Evolutionary conservation across 2,329 filamentous ascomycete species (phyloP), one percentile per base, ranked within the genome.

Genomic region (Thyridium curvatum): DNA sequence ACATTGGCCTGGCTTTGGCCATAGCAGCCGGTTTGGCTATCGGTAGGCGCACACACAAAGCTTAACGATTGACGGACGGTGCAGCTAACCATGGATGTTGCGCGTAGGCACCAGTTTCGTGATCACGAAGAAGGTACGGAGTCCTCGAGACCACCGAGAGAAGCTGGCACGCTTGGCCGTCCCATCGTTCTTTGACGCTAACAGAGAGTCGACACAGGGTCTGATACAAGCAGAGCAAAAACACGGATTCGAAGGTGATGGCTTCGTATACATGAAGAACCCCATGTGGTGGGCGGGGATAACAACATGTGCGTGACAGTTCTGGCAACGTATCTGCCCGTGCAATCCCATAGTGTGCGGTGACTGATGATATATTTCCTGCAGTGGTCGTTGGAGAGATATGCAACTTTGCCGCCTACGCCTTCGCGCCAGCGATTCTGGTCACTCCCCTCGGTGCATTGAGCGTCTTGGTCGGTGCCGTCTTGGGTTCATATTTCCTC

Each of bases 241-340:
- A 53, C 90, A 96, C 67, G 94, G 93, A 35, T 98, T 97, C 58
- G 89, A 96, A 60, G 93, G 94, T 52, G 93, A 97, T 53, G 93
- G 93, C 41, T 98, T 86, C 62, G 83, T 88, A 58, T 98, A 98
- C 64, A 65, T 98, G 41, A 86, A 83, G 60, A 97, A 86, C 60
- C 90, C 91, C n/a, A 73, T 91, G 52, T 98, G 93, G 93, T 98
- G 93, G 93, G 86, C 79, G 42, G 93, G 93, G 49, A 96, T 97
- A 51, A 69, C 83, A 49, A 94, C 89, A 56, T 79, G 88, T 94
- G 74, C 63, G 83, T 46, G 43, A 43, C 38, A 33, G 15, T n/a
- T 30, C 21, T 26, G 21, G 21, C 21, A 26, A 26, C 21, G 6
- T 10, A 26, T 35, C 34, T 21, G 4, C 15, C 18, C 18, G 13